Percentiles rank a stretch among this genome's conserved stretches.
phyloP scores from a whole-genome alignment of 108 stramenopile species.

The Aureococcus anophagefferens region DNA sequence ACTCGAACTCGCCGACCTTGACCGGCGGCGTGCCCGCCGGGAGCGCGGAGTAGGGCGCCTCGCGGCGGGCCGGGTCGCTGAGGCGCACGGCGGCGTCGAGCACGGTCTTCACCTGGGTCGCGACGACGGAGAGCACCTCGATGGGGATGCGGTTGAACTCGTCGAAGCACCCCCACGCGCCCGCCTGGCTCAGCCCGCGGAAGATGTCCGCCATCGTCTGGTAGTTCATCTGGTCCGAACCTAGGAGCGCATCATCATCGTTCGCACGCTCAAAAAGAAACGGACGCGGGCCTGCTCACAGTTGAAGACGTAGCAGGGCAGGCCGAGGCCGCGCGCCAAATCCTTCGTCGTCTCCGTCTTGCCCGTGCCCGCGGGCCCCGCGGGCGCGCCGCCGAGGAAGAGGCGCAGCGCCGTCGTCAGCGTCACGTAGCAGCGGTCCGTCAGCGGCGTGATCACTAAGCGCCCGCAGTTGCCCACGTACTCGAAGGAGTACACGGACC shows the following conservation, averaged over 20 bases:
- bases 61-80: slow-evolving; percentile 29
- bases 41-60: slow-evolving; percentile 27
- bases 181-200: slow-evolving; percentile 34
- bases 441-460: slow-evolving; percentile 38
- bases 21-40: slow-evolving; percentile 46
- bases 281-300: no score
- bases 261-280: no score
- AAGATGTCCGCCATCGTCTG: slow-evolving; percentile 51
- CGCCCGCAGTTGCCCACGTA: slow-evolving; percentile 29
- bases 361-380: slow-evolving; percentile 41
- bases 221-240: slow-evolving; percentile 53
- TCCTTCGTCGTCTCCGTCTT: slow-evolving; percentile 48
- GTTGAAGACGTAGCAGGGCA: slow-evolving; percentile 52
- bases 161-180: slow-evolving; percentile 40
- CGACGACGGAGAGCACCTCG: slow-evolving; percentile 46
- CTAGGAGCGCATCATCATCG: no score
- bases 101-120: slow-evolving; percentile 45
- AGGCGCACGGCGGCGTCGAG: slow-evolving; percentile 34
- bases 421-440: slow-evolving; percentile 36
- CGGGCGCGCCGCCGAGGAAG: slow-evolving; percentile 42
- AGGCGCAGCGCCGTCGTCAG: slow-evolving; percentile 35
- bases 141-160: slow-evolving; percentile 36
- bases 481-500: slow-evolving; percentile 16
- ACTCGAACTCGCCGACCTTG: slow-evolving; percentile 36
- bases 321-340: slow-evolving; percentile 36